These are phyloP conservation scores for Torrubiellomyces zombiae DNA, from an alignment of 2,329 filamentous ascomycete species.

Conservation along the genomic window DNA sequence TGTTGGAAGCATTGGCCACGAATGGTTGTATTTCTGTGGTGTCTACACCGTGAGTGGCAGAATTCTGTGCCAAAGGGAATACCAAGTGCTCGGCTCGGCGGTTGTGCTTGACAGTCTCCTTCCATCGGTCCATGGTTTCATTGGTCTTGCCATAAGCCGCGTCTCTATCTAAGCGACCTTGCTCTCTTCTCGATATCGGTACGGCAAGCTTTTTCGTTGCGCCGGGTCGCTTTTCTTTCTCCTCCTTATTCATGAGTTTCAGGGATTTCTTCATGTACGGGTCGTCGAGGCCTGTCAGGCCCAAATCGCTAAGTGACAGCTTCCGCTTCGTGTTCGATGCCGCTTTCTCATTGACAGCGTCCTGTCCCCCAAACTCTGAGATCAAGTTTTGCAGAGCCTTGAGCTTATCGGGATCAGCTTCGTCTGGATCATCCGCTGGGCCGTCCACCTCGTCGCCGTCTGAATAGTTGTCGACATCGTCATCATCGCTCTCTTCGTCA, in stretches of 20 bases:
- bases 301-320: constrained; percentile 59
- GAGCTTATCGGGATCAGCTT: constrained; percentile 37
- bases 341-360: constrained; percentile 29
- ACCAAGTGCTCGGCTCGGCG: constrained; percentile 76
- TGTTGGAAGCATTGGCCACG: constrained; percentile 46
- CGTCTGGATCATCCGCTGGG: constrained; percentile 34
- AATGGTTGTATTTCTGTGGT: constrained; percentile 50
- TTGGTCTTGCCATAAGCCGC: constrained; percentile 85
- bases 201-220: constrained; percentile 56
- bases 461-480: constrained; percentile 24
- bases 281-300: constrained; percentile 54
- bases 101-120: constrained; percentile 88
- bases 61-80: constrained; percentile 68
- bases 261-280: constrained; percentile 62
- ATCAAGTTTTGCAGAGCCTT: constrained; percentile 53
- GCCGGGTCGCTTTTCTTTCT: constrained; percentile 30
- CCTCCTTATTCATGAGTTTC: constrained; percentile 53
- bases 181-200: constrained; percentile 69
- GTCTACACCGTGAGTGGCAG: constrained; percentile 40
- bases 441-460: constrained; percentile 6
- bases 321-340: constrained; percentile 40
- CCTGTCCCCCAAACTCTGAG: constrained; percentile 49
- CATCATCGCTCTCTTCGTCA: constrained; percentile 27
- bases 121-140: constrained; percentile 79
- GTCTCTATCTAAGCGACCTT: constrained; percentile 65